Conservation (phyloP, 768 basidiomycete species). For the Amanita fuliginea region DNA sequence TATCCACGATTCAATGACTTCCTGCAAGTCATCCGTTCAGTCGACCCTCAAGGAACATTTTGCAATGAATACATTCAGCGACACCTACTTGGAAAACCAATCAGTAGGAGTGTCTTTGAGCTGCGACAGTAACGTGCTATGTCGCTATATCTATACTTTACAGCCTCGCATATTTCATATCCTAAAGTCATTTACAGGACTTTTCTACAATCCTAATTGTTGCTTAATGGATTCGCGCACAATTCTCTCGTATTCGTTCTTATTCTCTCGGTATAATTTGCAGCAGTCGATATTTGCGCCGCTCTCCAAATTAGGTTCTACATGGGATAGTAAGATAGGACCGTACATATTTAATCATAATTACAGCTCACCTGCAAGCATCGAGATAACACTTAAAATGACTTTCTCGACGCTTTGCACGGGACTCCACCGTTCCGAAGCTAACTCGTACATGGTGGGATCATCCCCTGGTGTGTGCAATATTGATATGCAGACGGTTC, state of each 20-base stretch:
- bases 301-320: slow-evolving; percentile 94
- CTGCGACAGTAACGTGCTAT: slow-evolving; percentile 12
- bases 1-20: slow-evolving; percentile 85
- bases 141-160: not conserved
- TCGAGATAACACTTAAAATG: slow-evolving; percentile 89
- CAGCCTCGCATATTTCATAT: not conserved
- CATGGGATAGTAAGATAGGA: slow-evolving; percentile 4
- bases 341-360: not conserved
- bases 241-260: slow-evolving; percentile 76
- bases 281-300: slow-evolving; percentile 97
- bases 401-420: slow-evolving; percentile 98
- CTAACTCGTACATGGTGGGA: slow-evolving; percentile 88
- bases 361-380: slow-evolving; percentile 73
- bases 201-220: slow-evolving; percentile 63
- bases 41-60: slow-evolving; percentile 72
- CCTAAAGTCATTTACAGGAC: not conserved
- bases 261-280: slow-evolving; percentile 91
- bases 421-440: slow-evolving; percentile 97
- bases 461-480: slow-evolving; percentile 91
- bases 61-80: slow-evolving; percentile 84
- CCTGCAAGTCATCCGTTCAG: slow-evolving; percentile 45
- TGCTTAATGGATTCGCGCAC: slow-evolving; percentile 77
- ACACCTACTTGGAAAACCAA: slow-evolving; percentile 63
- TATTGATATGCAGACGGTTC: slow-evolving; percentile 97
- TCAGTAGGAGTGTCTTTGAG: slow-evolving; percentile 33